Conservation (phyloP, 1,284 basidiomycete species). For the Cryptococcus sp. region DNA sequence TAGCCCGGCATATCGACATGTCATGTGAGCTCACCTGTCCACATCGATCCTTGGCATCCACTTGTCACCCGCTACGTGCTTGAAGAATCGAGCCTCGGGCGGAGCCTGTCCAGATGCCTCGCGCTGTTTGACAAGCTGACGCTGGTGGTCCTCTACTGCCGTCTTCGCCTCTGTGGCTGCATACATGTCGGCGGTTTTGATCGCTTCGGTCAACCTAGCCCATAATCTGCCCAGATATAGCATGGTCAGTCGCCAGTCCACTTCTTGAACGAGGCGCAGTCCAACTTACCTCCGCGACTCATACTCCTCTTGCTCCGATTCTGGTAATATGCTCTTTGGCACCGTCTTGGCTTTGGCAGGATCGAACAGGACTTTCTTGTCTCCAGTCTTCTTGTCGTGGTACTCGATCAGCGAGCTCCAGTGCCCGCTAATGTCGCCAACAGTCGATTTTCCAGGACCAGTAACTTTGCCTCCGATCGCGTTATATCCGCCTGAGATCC, state of each 20-base stretch:
- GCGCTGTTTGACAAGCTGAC: constrained; percentile 73
- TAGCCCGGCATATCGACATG: not conserved
- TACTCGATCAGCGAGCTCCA: constrained; percentile 94
- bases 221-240: constrained; percentile 65
- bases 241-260: not conserved
- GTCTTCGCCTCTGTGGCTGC: constrained; percentile 89
- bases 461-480: constrained; percentile 80
- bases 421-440: constrained; percentile 85
- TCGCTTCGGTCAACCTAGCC: constrained; percentile 82
- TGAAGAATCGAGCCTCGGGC: constrained; percentile 78
- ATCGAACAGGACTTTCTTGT: constrained; percentile 81
- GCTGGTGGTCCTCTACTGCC: constrained; percentile 87
- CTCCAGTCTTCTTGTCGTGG: constrained; percentile 67
- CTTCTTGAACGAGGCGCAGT: not conserved
- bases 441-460: constrained; percentile 60
- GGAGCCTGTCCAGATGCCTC: constrained; percentile 65
- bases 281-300: constrained; percentile 75
- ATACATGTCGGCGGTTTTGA: constrained; percentile 86
- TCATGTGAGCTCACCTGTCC: constrained; percentile 58
- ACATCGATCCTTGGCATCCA: constrained; percentile 74
- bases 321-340: constrained; percentile 80
- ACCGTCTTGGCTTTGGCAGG: constrained; percentile 71
- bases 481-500: constrained; percentile 97
- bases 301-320: constrained; percentile 83
- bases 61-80: constrained; percentile 62